Evolutionary conservation across 169 alveolate genomes (phyloP).

Genomic region (Amoebophrya sp.): DNA sequence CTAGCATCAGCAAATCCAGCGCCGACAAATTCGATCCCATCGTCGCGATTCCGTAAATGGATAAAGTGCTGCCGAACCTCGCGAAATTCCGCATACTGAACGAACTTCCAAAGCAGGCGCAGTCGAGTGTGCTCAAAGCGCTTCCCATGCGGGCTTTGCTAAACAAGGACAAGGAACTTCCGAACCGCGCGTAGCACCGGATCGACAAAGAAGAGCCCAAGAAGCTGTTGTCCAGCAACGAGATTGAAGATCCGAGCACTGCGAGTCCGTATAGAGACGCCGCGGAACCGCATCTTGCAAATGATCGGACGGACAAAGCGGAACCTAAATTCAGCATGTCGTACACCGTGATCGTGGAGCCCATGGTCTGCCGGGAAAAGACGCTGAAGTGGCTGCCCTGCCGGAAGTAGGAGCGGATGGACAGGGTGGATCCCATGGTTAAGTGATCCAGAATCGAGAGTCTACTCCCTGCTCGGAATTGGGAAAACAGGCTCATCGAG

Average conservation of each 20-base stretch:
- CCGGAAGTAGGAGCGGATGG: background rate
- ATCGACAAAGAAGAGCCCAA: background rate
- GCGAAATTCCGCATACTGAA: conserved; percentile 26
- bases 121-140: background rate
- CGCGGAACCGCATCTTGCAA: background rate
- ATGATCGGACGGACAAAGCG: background rate
- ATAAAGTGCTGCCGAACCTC: background rate
- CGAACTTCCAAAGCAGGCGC: background rate
- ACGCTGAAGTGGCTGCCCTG: background rate
- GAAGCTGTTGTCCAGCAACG: background rate
- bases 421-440: background rate
- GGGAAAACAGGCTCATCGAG: background rate
- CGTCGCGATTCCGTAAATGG: background rate
- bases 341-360: conserved; percentile 15
- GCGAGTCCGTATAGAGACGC: background rate
- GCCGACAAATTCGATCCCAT: background rate
- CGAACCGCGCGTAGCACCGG: conserved; percentile 25
- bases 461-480: conserved; percentile 6
- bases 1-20: background rate
- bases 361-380: background rate
- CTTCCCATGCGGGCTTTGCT: background rate
- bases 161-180: conserved; percentile 3
- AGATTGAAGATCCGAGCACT: background rate
- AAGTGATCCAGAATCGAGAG: conserved; percentile 18
- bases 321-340: background rate